Base-by-base conservation (phyloP, 805 yeast genomes). In the Cephaloascus albidus region DNA sequence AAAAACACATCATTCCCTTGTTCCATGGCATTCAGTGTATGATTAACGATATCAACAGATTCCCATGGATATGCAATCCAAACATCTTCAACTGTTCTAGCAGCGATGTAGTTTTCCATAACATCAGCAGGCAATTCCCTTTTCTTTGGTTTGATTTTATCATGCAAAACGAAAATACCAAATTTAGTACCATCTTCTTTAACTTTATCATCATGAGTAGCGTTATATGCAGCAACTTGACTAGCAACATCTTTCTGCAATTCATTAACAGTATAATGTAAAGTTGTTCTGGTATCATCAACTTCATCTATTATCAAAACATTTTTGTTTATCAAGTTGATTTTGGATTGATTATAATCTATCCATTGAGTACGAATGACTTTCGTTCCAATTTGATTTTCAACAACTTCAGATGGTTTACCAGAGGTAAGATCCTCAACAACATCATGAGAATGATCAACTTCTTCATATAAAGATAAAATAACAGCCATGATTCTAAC, bases 401-500 rank as follows among this genome's bases (percentile, higher is more conserved):
- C 90, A 20, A 61, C 73, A 18, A 61, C 64, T 14, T 77, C 66
- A 10, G 82, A 81, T 20, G 68, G 70, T 19, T 83, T 69, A 36
- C 73, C 78, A n/a, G n/a, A n/a, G n/a, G n/a, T n/a, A n/a, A n/a
- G 50, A 32, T 49, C 38, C 42, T 81, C 90, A 20, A 61, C 73
- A 18, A 61, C 64, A n/a, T 77, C 66, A 10, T 81, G 81, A 23
- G 68, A 70, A 20, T 83, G 69, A 36, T 73, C 78, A 40, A 85
- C 58, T 50, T 84, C 93, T 65, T 90, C 98, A 58, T 90, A 90
- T 40, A 90, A 70, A 1, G 97, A 87, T 48, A 90, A 71, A 27
- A 93, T 94, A 50, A 90, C 86, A 36, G 98, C 97, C 78, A 89
- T 90, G 54, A 90, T 87, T 53, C 95, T 81, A 44, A 88, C 81